Evolutionary conservation across 805 yeast species (phyloP).

Genomic region (Yamadazyma takamatsuzukensis): DNA sequence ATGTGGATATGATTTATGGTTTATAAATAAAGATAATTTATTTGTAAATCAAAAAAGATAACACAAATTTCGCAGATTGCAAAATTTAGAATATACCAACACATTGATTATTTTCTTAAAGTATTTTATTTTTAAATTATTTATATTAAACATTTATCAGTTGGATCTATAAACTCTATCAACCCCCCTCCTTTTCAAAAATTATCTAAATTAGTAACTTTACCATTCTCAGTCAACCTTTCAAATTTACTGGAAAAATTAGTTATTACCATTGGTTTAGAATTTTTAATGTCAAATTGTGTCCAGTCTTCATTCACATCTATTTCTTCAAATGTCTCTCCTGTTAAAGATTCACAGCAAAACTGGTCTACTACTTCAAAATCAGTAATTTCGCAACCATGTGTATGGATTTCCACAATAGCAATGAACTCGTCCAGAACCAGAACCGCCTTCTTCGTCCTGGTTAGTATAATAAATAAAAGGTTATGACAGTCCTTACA

Average conservation of each 20-base stretch:
- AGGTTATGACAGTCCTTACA: constrained; percentile 12
- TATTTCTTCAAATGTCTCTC: constrained; percentile 9
- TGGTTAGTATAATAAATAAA: constrained; percentile 8
- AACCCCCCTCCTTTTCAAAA: too few relatives aligned
- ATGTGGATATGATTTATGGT: too few relatives aligned
- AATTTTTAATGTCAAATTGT: constrained; percentile 8
- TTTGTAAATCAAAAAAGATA: too few relatives aligned
- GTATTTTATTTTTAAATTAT: too few relatives aligned
- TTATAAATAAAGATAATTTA: too few relatives aligned
- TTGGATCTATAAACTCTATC: too few relatives aligned
- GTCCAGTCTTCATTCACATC: constrained; percentile 12
- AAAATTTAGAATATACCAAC: too few relatives aligned
- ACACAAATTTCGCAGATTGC: too few relatives aligned
- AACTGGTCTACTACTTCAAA: constrained; percentile 11
- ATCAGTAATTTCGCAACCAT: constrained; percentile 8
- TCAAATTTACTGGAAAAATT: constrained; percentile 5
- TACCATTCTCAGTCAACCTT: constrained; percentile 3
- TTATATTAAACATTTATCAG: too few relatives aligned
- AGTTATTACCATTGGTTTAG: constrained; percentile 6
- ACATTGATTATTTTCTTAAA: too few relatives aligned
- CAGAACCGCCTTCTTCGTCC: background rate
- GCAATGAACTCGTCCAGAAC: constrained; percentile 5
- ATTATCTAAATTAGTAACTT: constrained; percentile 1
- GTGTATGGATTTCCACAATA: constrained; percentile 9
- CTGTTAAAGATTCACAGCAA: constrained; percentile 7